A percentile compares a stretch with the other conserved stretches of the same genome.
These are phyloP conservation scores for Ambrosia trifida DNA, from an alignment of 129 eudicot genomes.

Conservation along the genomic window DNA sequence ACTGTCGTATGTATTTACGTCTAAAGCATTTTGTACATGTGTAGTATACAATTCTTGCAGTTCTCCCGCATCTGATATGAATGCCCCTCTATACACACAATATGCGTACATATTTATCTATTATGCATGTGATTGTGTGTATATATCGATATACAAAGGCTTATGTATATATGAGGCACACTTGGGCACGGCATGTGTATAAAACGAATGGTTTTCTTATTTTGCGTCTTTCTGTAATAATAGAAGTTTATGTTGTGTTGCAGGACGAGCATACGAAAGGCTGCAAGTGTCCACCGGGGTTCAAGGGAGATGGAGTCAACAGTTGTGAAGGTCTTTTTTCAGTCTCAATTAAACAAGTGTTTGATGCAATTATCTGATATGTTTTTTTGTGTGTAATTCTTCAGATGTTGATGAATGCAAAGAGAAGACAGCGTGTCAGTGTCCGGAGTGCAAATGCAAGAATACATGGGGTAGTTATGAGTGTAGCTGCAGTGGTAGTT, in stretches of 20 bases:
- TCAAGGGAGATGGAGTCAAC: conserved; percentile 81
- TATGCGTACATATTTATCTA: background rate
- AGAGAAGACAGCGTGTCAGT: background rate
- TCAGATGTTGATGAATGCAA: conserved; percentile 4
- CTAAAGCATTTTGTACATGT: no score
- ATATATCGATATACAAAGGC: background rate
- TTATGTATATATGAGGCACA: background rate
- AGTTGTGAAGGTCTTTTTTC: conserved; percentile 69
- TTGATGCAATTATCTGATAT: background rate
- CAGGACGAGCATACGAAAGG: conserved; percentile 86
- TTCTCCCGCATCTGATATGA: no score
- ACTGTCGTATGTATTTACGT: no score
- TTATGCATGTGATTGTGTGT: background rate
- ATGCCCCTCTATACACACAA: background rate
- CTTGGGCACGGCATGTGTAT: background rate
- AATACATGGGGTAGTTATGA: conserved; percentile 3
- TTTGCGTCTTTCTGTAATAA: background rate
- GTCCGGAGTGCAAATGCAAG: conserved; percentile 1
- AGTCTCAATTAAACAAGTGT: background rate
- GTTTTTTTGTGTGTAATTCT: background rate
- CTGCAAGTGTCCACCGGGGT: conserved; percentile 92
- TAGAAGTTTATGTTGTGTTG: background rate
- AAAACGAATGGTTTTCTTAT: background rate
- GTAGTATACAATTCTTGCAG: no score
- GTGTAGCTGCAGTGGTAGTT: conserved; percentile 5